Evolutionary conservation across 371 early-diverging fungal species (phyloP).

Genomic region (Mycotypha africana): DNA sequence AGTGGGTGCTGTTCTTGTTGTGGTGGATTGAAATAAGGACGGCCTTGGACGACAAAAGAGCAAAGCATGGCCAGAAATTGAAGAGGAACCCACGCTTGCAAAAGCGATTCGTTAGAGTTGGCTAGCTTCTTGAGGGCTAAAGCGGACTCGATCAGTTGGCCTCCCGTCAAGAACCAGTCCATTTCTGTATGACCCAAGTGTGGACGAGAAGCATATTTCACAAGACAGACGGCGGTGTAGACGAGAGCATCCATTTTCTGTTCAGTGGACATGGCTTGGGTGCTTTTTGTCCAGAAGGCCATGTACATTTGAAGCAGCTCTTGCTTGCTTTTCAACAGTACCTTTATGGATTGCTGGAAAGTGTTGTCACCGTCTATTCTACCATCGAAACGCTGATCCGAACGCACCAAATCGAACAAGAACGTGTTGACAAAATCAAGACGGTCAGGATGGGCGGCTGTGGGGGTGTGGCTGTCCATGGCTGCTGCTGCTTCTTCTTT

Average conservation of each 20-base stretch:
- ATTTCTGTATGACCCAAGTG: slow-evolving; percentile 5
- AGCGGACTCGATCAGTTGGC: slow-evolving; percentile 27
- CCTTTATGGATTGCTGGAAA: slow-evolving; percentile 21
- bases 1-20: background rate
- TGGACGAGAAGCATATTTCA: slow-evolving; percentile 6
- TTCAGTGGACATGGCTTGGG: background rate
- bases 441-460: background rate
- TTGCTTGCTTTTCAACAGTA: slow-evolving; percentile 26
- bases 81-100: slow-evolving; percentile 13
- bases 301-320: slow-evolving; percentile 27
- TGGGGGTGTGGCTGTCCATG: too few species aligned
- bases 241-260: slow-evolving; percentile 13
- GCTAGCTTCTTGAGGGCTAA: slow-evolving; percentile 25
- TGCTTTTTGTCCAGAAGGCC: slow-evolving; percentile 14
- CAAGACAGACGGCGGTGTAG: slow-evolving; percentile 9
- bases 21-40: slow-evolving; percentile 4
- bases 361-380: slow-evolving; percentile 27
- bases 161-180: slow-evolving; percentile 31
- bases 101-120: background rate
- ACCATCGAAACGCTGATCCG: slow-evolving; percentile 34
- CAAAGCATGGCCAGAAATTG: slow-evolving; percentile 26
- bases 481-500: background rate
- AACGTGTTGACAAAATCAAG: slow-evolving; percentile 2
- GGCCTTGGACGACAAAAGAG: slow-evolving; percentile 33
- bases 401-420: slow-evolving; percentile 23